Evolutionary conservation across 345 rosid species (phyloP), one percentile per base, ranked within the genome.

Genomic region (Nephelium lappaceum): DNA sequence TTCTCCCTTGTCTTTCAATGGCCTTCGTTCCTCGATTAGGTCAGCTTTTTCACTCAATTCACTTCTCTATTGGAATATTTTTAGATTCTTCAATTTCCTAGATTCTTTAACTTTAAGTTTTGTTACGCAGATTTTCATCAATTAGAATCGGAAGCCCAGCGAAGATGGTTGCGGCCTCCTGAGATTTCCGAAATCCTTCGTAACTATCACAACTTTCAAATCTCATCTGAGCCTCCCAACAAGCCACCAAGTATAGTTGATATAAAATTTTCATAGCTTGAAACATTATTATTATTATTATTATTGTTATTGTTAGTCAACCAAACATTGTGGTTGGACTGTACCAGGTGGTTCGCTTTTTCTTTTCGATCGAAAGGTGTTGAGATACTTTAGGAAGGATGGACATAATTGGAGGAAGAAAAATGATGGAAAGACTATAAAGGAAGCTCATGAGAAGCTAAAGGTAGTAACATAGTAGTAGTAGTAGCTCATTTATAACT

Each of bases 341-440:
- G 65, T 82, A 60, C 41, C 74, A 95, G 98, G 98, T 92, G 98
- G 98, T 80, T 95, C 98, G 31, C 93, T 95, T 49, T 93, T 95
- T 86, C 94, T 94, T 62, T 94, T 93, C 76, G 95, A 94, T 81
- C 91, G 96, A 78, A 94, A 94, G 88, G 96, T 87, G 75, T 81
- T 94, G 76, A 89, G 98, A 85, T 94, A 94, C 85, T 94, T 94
- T 82, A 90, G 98, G 76, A 94, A 93, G 86, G 98, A 94, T 81
- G 98, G 93, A 4, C 98, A 93, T 84, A 90, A 84, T 79, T 94
- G 98, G 98, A 90, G 97, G 85, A 94, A 91, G 90, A 94, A 94
- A 77, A 91, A 83, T 69, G 97, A 94, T 80, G 96, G 96, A 41
- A 94, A 94, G 85, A 93, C 94, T 11, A 91, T 93, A 27, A 93